Evolutionary conservation across 2,329 filamentous ascomycete genomes (phyloP).

Genomic region (Colletotrichum sp.): DNA sequence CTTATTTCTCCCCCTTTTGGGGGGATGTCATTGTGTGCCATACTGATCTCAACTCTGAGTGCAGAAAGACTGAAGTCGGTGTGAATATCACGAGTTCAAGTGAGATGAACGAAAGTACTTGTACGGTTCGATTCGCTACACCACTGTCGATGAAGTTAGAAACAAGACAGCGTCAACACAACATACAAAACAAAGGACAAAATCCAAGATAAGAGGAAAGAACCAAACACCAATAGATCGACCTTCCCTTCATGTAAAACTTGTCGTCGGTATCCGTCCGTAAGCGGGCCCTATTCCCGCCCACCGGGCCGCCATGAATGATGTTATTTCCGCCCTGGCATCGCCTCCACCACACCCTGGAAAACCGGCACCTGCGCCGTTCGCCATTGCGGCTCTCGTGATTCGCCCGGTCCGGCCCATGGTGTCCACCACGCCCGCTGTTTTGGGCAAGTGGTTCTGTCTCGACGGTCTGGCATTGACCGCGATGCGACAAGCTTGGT

Average conservation of each 20-base stretch:
- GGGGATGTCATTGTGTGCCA: neutral
- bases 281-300: neutral
- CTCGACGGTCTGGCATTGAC: neutral
- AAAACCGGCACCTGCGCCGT: neutral
- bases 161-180: neutral
- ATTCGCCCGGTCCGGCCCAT: conserved; percentile 8
- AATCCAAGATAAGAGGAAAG: neutral
- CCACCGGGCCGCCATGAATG: neutral
- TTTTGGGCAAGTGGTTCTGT: neutral
- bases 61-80: neutral
- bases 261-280: neutral
- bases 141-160: neutral
- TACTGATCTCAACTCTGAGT: neutral
- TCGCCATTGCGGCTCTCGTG: neutral
- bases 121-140: rapidly evolving
- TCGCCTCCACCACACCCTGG: conserved; percentile 6
- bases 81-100: neutral
- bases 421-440: neutral
- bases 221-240: neutral
- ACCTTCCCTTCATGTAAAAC: neutral
- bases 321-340: conserved; percentile 14
- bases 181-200: neutral
- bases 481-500: neutral
- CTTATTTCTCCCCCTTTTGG: neutral
- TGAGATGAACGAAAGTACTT: neutral